phyloP scores from a whole-genome alignment of 306 rosid species.

The Glycine soja region DNA sequence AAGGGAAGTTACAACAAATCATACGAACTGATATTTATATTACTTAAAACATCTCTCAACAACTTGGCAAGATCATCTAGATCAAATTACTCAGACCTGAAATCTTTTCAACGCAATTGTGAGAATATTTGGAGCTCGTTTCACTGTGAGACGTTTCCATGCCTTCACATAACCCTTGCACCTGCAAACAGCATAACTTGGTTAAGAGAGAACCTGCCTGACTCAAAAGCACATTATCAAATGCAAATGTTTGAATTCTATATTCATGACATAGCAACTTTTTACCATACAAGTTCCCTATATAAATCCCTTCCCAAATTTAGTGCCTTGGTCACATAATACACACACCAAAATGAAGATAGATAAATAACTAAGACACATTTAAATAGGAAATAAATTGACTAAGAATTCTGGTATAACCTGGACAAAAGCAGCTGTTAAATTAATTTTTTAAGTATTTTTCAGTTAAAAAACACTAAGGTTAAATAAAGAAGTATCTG shows the following conservation, averaged over 20 bases:
- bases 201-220: constrained; percentile 29
- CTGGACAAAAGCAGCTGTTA: background rate
- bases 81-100: constrained; percentile 66
- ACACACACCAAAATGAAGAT: background rate
- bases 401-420: background rate
- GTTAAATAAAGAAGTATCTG: too few relatives aligned
- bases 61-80: constrained; percentile 28
- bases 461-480: background rate
- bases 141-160: constrained; percentile 76
- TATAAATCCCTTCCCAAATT: background rate
- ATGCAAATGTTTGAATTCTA: background rate
- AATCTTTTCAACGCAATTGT: constrained; percentile 92
- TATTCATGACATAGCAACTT: background rate
- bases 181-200: constrained; percentile 56
- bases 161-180: constrained; percentile 95
- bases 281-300: constrained; percentile 3
- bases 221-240: constrained; percentile 16
- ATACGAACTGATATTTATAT: background rate
- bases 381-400: constrained; percentile 19
- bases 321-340: constrained; percentile 7
- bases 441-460: background rate
- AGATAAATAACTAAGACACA: background rate
- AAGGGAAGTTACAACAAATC: constrained; percentile 9
- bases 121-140: constrained; percentile 82
- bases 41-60: constrained; percentile 30